Conservation (phyloP, 768 basidiomycete species). For the Amanita polypyramis region DNA sequence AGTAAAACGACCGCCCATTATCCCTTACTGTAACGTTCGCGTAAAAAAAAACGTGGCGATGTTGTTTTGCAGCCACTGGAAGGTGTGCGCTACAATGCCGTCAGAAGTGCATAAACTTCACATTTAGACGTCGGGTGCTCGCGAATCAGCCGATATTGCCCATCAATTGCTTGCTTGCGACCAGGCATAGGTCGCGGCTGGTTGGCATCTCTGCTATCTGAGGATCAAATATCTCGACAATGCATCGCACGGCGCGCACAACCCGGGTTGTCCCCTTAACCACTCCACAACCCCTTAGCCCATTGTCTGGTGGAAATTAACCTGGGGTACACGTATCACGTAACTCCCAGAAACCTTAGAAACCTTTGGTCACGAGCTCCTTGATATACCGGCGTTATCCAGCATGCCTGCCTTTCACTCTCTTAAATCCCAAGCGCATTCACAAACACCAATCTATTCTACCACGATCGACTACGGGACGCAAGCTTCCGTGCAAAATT, state of each 20-base stretch:
- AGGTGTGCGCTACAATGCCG: no score
- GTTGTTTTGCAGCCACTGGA: no score
- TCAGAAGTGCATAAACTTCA: no score
- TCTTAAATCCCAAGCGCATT: background rate
- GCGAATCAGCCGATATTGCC: background rate
- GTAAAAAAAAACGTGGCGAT: no score
- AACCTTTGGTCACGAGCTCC: background rate
- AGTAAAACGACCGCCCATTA: no score
- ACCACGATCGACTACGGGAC: background rate
- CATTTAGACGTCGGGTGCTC: no score
- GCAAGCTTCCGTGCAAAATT: no score
- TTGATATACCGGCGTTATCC: background rate
- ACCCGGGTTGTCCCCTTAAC: background rate
- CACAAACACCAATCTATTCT: background rate
- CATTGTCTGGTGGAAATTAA: background rate
- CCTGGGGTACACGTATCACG: background rate
- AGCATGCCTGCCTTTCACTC: background rate
- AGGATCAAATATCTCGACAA: conserved; percentile 2
- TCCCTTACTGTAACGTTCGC: no score
- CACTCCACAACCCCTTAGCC: background rate
- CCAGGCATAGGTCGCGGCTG: background rate
- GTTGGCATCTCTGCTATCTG: background rate
- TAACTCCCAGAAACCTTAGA: background rate
- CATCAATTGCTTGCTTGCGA: background rate
- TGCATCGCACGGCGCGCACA: background rate